Conservation (phyloP, 2,329 filamentous ascomycete species). For the Diaporthe velutina region DNA sequence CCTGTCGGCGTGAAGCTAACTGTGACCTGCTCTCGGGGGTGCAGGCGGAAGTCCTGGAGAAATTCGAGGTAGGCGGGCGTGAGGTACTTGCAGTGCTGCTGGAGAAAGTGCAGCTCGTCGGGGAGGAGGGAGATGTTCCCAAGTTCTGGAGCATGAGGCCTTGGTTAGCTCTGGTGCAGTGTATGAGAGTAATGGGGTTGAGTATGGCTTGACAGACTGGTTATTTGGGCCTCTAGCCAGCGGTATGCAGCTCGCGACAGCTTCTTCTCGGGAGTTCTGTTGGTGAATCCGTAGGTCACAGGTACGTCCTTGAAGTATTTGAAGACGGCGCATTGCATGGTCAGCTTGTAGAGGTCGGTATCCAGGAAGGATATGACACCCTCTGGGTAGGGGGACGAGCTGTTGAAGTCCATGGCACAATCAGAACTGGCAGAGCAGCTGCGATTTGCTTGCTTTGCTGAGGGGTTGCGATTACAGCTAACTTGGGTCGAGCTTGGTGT, state of each 20-base stretch:
- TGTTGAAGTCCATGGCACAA: constrained; percentile 73
- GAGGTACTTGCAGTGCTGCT: constrained; percentile 84
- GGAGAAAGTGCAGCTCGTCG: constrained; percentile 85
- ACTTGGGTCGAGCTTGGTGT: neutral
- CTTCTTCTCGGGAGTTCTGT: constrained; percentile 94
- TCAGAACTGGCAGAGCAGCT: neutral
- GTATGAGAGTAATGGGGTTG: no score
- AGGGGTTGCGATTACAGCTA: neutral
- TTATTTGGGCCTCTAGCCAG: constrained; percentile 88
- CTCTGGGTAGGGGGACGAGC: constrained; percentile 76
- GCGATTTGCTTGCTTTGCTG: neutral
- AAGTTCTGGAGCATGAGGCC: constrained; percentile 69
- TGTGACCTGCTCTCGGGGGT: constrained; percentile 83
- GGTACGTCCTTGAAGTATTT: constrained; percentile 88
- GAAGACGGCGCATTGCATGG: constrained; percentile 97
- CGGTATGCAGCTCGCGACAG: constrained; percentile 84
- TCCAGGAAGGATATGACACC: constrained; percentile 87
- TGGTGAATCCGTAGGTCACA: constrained; percentile 95
- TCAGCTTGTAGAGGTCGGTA: constrained; percentile 93
- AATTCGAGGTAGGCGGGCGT: constrained; percentile 82
- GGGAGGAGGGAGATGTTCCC: constrained; percentile 82
- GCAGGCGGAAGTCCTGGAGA: constrained; percentile 84
- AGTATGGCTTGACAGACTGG: constrained; percentile 67
- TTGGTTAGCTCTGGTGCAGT: neutral
- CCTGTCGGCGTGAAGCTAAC: constrained; percentile 73